These are phyloP conservation scores for Artomyces pyxidatus DNA, from an alignment of 768 basidiomycete species.

Conservation along the genomic window DNA sequence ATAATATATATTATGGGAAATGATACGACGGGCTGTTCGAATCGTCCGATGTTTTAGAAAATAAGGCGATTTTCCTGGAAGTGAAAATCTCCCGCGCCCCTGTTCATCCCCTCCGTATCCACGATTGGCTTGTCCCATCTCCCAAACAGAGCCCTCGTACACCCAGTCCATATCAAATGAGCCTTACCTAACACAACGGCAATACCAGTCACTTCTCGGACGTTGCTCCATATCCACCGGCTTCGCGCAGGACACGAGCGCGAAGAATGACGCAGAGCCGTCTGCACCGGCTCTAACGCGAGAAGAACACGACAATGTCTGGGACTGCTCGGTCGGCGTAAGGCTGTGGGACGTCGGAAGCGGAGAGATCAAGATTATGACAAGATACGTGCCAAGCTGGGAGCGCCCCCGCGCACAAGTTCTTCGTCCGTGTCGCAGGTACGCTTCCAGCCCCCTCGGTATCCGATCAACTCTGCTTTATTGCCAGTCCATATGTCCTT, in stretches of 20 bases:
- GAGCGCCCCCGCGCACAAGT: too few relatives aligned
- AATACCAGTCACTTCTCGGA: neutral
- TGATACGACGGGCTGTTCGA: conserved; percentile 1
- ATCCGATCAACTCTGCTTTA: too few relatives aligned
- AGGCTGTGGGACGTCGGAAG: too few relatives aligned
- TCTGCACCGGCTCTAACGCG: conserved; percentile 13
- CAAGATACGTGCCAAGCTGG: too few relatives aligned
- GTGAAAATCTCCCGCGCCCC: too few relatives aligned
- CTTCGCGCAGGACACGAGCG: neutral
- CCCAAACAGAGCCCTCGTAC: neutral
- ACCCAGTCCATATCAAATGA: conserved; percentile 3
- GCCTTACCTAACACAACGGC: conserved; percentile 12
- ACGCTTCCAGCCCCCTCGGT: too few relatives aligned
- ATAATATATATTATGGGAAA: conserved; percentile 5
- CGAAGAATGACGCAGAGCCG: conserved; percentile 1
- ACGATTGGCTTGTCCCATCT: too few relatives aligned
- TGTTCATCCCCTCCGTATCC: too few relatives aligned
- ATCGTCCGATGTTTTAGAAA: conserved; percentile 18
- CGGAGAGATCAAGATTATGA: too few relatives aligned
- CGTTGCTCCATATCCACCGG: neutral
- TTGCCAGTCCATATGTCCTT: too few relatives aligned
- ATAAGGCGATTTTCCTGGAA: conserved; percentile 1
- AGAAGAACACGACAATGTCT: neutral
- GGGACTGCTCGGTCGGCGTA: too few relatives aligned
- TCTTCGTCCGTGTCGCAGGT: too few relatives aligned